phyloP scores from a whole-genome alignment of 2,329 filamentous ascomycete genomes.

The Arthrinium puccinioides region DNA sequence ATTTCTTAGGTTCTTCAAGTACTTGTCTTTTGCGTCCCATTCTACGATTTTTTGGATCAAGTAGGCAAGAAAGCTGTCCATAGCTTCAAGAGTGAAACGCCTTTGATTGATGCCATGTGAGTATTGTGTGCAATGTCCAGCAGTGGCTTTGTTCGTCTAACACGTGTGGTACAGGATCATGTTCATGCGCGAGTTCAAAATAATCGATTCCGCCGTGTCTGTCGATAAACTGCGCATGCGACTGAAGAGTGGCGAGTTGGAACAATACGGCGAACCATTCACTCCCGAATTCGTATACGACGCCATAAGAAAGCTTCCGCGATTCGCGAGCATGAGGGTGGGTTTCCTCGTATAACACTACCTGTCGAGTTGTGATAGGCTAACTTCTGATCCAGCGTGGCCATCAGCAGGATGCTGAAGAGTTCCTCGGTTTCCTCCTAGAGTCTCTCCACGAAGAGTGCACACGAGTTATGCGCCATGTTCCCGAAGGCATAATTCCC shows the following conservation, averaged over 20 bases:
- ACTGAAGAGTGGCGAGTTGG: conserved; percentile 76
- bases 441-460: conserved; percentile 94
- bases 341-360: conserved; percentile 21
- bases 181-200: conserved; percentile 88
- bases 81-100: conserved; percentile 93
- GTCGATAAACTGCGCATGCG: conserved; percentile 65
- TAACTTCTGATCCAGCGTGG: conserved; percentile 52
- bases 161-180: conserved; percentile 73
- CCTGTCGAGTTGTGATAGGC: neutral
- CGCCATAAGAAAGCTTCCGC: conserved; percentile 75
- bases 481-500: conserved; percentile 21
- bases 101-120: conserved; percentile 88
- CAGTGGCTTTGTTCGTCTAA: neutral
- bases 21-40: conserved; percentile 86
- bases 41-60: conserved; percentile 88
- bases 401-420: conserved; percentile 95
- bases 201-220: conserved; percentile 72
- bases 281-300: conserved; percentile 94
- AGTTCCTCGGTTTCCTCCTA: conserved; percentile 88
- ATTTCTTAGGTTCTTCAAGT: conserved; percentile 82
- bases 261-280: conserved; percentile 85
- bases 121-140: conserved; percentile 24
- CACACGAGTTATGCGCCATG: conserved; percentile 61
- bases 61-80: conserved; percentile 76
- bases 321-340: conserved; percentile 89